phyloP scores from a whole-genome alignment of 2,329 filamentous ascomycete species.

The Hypoxylon sp. region DNA sequence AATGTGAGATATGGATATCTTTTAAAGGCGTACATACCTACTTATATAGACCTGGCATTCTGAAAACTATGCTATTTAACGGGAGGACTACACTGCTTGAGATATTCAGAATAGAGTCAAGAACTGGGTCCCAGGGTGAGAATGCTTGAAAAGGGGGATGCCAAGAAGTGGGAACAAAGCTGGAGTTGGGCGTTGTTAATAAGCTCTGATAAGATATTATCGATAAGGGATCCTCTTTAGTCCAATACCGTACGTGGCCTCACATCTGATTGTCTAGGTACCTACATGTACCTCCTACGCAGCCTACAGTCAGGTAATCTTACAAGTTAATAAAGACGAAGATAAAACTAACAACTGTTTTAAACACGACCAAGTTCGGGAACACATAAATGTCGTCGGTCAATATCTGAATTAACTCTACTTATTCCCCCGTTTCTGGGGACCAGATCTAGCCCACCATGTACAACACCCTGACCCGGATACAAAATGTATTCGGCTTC shows the following conservation, averaged over 20 bases:
- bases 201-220: conserved; percentile 47
- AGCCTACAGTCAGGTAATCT: not conserved
- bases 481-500: conserved; percentile 96
- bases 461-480: conserved; percentile 88
- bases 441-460: conserved; percentile 67
- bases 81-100: no score
- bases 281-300: no score
- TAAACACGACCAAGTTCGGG: conserved; percentile 9
- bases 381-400: not conserved
- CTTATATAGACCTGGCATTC: not conserved
- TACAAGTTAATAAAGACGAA: conserved; percentile 14
- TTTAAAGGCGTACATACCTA: no score
- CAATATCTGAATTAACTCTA: conserved; percentile 8
- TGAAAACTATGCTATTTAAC: not conserved
- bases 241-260: conserved; percentile 52
- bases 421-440: conserved; percentile 13
- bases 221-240: conserved; percentile 33
- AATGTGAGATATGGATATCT: not conserved
- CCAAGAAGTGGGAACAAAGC: conserved; percentile 44
- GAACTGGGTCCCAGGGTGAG: conserved; percentile 5
- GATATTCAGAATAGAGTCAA: conserved; percentile 12
- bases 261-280: conserved; percentile 8
- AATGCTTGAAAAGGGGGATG: conserved; percentile 31
- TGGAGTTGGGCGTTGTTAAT: conserved; percentile 24
- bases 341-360: conserved; percentile 7